phyloP scores from a whole-genome alignment of 225 moss, liverwort and hornwort genomes.

The Neckera pumila region DNA sequence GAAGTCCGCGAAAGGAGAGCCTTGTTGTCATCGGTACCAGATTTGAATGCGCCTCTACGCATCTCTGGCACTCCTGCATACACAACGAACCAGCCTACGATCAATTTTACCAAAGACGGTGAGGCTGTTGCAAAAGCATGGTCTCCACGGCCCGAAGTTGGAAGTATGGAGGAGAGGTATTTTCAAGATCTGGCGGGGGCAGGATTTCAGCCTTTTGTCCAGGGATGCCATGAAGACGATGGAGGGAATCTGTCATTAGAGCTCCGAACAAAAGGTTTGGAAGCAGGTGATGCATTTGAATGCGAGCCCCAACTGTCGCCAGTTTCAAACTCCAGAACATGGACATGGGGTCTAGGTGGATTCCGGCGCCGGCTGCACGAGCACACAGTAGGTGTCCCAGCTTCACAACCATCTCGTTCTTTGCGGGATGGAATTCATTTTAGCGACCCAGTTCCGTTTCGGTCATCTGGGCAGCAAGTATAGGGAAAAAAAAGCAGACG shows the following conservation, averaged over 20 bases:
- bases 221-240: slow-evolving; percentile 7
- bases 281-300: slow-evolving; percentile 19
- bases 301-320: slow-evolving; percentile 28
- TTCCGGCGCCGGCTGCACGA: slow-evolving; percentile 37
- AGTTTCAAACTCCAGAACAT: slow-evolving; percentile 27
- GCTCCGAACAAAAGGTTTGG: slow-evolving; percentile 8
- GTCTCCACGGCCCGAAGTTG: slow-evolving; percentile 13
- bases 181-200: slow-evolving; percentile 4
- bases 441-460: slow-evolving; percentile 16
- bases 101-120: slow-evolving; percentile 25
- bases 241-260: slow-evolving; percentile 6
- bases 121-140: slow-evolving; percentile 20
- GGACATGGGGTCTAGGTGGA: slow-evolving; percentile 40
- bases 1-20: background rate
- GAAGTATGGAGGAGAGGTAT: slow-evolving; percentile 6
- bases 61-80: background rate
- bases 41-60: slow-evolving; percentile 23
- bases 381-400: background rate
- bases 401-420: slow-evolving; percentile 19
- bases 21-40: slow-evolving; percentile 21
- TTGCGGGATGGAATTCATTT: slow-evolving; percentile 37
- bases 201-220: background rate
- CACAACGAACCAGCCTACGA: slow-evolving; percentile 25
- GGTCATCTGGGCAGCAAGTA: slow-evolving; percentile 29
- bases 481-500: background rate